Percentiles rank a stretch among this genome's conserved stretches.
Conservation (phyloP, 2,329 filamentous ascomycete species). For the Trichothecium roseum region DNA sequence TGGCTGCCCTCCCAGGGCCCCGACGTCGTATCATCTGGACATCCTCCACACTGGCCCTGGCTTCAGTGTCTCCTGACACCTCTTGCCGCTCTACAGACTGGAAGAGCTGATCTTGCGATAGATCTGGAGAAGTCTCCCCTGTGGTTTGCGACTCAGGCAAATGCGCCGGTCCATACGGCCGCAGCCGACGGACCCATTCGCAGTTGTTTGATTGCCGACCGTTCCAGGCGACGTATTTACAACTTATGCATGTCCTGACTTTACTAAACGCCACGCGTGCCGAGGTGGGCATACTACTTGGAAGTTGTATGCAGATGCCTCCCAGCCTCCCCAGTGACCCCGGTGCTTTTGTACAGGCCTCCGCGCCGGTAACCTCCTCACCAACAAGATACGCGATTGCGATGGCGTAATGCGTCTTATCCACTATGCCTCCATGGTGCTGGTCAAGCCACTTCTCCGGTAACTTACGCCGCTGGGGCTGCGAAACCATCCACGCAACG, state of each 20-base stretch:
- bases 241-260: slow-evolving; percentile 16
- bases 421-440: slow-evolving; percentile 11
- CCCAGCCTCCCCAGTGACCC: slow-evolving; percentile 12
- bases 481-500: slow-evolving; percentile 8
- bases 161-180: not conserved
- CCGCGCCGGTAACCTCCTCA: slow-evolving; percentile 10
- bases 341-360: slow-evolving; percentile 7
- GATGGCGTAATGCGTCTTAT: slow-evolving; percentile 14
- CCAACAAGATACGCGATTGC: slow-evolving; percentile 21
- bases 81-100: too few relatives aligned
- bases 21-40: not conserved
- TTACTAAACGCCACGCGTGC: slow-evolving; percentile 12
- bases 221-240: slow-evolving; percentile 16
- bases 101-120: too few relatives aligned
- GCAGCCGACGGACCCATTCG: slow-evolving; percentile 9
- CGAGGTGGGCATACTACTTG: slow-evolving; percentile 7
- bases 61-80: not conserved
- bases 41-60: slow-evolving; percentile 1
- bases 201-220: slow-evolving; percentile 15
- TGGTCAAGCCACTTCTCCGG: slow-evolving; percentile 14
- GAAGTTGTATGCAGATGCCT: slow-evolving; percentile 15
- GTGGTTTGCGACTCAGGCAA: not conserved
- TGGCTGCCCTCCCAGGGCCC: not conserved
- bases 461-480: slow-evolving; percentile 14
- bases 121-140: too few relatives aligned